Percentiles rank a stretch among this genome's conserved stretches.
Conservation (phyloP, 2,329 filamentous ascomycete genomes). For the Cercospora berteroae region DNA sequence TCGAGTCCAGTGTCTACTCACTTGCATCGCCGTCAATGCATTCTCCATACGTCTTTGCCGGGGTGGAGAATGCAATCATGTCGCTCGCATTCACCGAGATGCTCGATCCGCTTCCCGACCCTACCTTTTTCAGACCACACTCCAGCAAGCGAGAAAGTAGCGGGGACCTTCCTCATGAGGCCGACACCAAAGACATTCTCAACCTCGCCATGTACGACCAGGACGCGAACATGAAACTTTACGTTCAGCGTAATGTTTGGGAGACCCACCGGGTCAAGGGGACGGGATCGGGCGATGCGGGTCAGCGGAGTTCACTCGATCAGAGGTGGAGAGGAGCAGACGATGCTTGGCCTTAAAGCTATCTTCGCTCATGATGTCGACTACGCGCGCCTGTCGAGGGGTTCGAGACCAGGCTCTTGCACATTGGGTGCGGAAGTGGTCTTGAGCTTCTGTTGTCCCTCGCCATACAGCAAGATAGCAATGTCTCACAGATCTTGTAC, state of each 20-base stretch:
- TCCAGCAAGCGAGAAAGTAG: not conserved
- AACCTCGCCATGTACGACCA: slow-evolving; percentile 51
- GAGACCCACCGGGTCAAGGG: slow-evolving; percentile 27
- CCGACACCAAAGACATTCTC: slow-evolving; percentile 38
- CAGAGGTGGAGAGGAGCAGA: slow-evolving; percentile 40
- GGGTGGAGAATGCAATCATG: slow-evolving; percentile 47
- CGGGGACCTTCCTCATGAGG: not conserved
- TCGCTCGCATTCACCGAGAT: slow-evolving; percentile 46
- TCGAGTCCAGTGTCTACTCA: slow-evolving; percentile 48
- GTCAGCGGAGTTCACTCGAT: slow-evolving; percentile 33
- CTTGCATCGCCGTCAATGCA: slow-evolving; percentile 47
- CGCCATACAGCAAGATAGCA: not conserved
- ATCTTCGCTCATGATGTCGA: not conserved
- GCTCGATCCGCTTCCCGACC: slow-evolving; percentile 46
- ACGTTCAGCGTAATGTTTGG: slow-evolving; percentile 41
- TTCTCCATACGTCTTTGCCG: slow-evolving; percentile 49
- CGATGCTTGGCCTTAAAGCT: slow-evolving; percentile 14
- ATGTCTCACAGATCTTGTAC: not conserved
- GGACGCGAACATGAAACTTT: slow-evolving; percentile 41
- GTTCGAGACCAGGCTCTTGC: too few species aligned
- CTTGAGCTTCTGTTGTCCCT: not conserved
- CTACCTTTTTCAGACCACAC: slow-evolving; percentile 34
- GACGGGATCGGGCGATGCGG: slow-evolving; percentile 12
- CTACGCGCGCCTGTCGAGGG: not conserved
- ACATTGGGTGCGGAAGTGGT: not conserved